Evolutionary conservation across 2,329 filamentous ascomycete genomes (phyloP).

Genomic region (Leptographium radiaticola): DNA sequence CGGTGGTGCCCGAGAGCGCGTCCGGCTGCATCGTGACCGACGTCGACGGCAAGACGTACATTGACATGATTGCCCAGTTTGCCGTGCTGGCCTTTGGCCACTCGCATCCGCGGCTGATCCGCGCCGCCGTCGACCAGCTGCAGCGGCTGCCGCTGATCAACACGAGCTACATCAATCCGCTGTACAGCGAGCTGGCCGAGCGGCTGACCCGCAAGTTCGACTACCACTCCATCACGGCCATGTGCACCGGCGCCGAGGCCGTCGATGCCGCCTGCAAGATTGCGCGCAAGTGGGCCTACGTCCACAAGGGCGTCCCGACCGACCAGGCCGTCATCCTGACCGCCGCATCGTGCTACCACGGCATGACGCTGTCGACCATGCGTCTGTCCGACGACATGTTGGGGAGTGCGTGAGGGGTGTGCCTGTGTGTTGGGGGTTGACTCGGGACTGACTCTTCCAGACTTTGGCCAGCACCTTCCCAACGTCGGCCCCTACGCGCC

Average conservation of each 20-base stretch:
- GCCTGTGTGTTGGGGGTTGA: background rate
- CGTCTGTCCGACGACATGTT: background rate
- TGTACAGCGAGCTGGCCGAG: conserved; percentile 1
- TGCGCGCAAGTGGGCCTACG: conserved; percentile 2
- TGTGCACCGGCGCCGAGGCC: conserved; percentile 1
- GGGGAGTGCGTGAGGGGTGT: background rate
- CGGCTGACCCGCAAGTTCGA: background rate
- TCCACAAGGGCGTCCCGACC: conserved; percentile 1
- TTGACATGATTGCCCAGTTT: conserved; percentile 2
- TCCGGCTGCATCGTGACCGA: background rate
- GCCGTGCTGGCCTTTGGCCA: conserved; percentile 2
- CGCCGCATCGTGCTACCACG: background rate
- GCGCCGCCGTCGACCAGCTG: conserved; percentile 2
- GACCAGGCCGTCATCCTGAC: conserved; percentile 1
- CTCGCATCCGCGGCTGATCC: conserved; percentile 2
- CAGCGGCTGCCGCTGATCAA: background rate
- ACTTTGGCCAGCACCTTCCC: conserved; percentile 2
- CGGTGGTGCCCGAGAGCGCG: background rate
- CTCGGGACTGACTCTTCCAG: background rate
- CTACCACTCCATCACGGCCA: background rate
- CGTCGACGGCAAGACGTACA: conserved; percentile 3
- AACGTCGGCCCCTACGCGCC: conserved; percentile 1
- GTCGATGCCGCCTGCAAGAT: background rate
- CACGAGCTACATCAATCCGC: conserved; percentile 4
- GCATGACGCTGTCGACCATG: conserved; percentile 1